Percentiles rank a stretch among this genome's conserved stretches.
phyloP scores from a whole-genome alignment of 2,329 filamentous ascomycete species.

The Colletotrichum sp. region DNA sequence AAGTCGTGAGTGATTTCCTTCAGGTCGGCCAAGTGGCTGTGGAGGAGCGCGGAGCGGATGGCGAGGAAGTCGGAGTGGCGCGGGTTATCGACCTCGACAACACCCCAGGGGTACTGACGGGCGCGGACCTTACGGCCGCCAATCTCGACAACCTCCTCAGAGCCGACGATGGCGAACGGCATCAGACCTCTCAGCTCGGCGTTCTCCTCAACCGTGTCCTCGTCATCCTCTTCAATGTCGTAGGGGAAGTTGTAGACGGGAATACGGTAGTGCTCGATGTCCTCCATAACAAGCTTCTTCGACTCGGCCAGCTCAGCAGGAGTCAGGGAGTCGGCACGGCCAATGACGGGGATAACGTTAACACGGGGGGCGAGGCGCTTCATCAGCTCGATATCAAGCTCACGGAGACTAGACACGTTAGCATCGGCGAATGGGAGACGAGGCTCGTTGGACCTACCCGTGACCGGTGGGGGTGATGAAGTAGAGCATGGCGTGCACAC shows the following conservation, averaged over 20 bases:
- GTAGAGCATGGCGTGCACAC: slow-evolving; percentile 97
- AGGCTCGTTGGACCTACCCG: slow-evolving; percentile 61
- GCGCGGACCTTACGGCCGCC: slow-evolving; percentile 91
- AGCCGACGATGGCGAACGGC: slow-evolving; percentile 99
- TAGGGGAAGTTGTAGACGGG: slow-evolving; percentile 99
- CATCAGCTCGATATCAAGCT: slow-evolving; percentile 99
- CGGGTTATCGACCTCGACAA: slow-evolving; percentile 98
- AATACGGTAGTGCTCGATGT: slow-evolving; percentile 99
- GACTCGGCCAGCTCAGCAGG: slow-evolving; percentile 96
- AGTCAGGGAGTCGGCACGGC: slow-evolving; percentile 96
- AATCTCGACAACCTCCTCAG: slow-evolving; percentile 93
- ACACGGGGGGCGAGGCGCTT: slow-evolving; percentile 97
- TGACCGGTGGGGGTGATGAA: slow-evolving; percentile 99
- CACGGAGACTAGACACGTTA: slow-evolving; percentile 73
- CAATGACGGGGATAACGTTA: slow-evolving; percentile 98
- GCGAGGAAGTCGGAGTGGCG: slow-evolving; percentile 98
- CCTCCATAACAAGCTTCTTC: slow-evolving; percentile 99
- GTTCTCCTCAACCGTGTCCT: slow-evolving; percentile 99
- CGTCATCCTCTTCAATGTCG: slow-evolving; percentile 98
- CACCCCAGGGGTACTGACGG: slow-evolving; percentile 98
- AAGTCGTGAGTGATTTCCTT: slow-evolving; percentile 99
- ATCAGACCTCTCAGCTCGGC: slow-evolving; percentile 96
- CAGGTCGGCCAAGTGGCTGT: slow-evolving; percentile 96
- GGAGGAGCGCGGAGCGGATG: slow-evolving; percentile 92
- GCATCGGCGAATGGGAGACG: not conserved